phyloP scores from a whole-genome alignment of 306 rosid genomes.

The Castanea sativa region DNA sequence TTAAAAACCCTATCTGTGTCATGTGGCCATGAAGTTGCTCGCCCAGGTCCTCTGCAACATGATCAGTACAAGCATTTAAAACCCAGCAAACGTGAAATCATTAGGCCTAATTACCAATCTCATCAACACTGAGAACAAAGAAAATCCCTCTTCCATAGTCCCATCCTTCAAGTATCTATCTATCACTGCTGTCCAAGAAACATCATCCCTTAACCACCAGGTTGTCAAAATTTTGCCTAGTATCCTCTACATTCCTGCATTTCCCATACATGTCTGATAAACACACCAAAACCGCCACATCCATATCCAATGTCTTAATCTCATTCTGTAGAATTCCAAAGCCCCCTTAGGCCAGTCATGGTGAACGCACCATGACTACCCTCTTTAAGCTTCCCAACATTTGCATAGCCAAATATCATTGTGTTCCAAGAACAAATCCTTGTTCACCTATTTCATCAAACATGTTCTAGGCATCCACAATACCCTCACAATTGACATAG shows the following conservation, averaged over 20 bases:
- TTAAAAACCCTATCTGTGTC: slow-evolving; percentile 50
- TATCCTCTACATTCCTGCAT: slow-evolving; percentile 63
- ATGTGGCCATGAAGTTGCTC: slow-evolving; percentile 67
- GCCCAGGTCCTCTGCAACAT: slow-evolving; percentile 52
- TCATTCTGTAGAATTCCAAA: slow-evolving; percentile 53
- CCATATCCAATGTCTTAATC: slow-evolving; percentile 37
- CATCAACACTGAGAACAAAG: slow-evolving; percentile 49
- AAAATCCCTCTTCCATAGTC: slow-evolving; percentile 59
- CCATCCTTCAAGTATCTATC: slow-evolving; percentile 61
- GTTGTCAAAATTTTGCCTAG: slow-evolving; percentile 13
- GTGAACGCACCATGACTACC: slow-evolving; percentile 59
- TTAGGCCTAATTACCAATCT: slow-evolving; percentile 47
- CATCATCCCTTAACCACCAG: slow-evolving; percentile 30
- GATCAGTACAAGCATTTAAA: slow-evolving; percentile 65
- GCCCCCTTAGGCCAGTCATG: slow-evolving; percentile 46
- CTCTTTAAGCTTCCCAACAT: slow-evolving; percentile 36
- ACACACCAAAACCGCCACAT: slow-evolving; percentile 39
- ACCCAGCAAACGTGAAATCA: slow-evolving; percentile 67
- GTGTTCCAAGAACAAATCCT: slow-evolving; percentile 79
- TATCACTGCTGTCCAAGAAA: slow-evolving; percentile 71
- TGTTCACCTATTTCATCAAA: slow-evolving; percentile 55
- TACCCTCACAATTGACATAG: slow-evolving; percentile 57
- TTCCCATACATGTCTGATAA: slow-evolving; percentile 64
- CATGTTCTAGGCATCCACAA: slow-evolving; percentile 44
- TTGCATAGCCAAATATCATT: slow-evolving; percentile 57